phyloP scores from a whole-genome alignment of 345 rosid species.

The Jatropha curcas region DNA sequence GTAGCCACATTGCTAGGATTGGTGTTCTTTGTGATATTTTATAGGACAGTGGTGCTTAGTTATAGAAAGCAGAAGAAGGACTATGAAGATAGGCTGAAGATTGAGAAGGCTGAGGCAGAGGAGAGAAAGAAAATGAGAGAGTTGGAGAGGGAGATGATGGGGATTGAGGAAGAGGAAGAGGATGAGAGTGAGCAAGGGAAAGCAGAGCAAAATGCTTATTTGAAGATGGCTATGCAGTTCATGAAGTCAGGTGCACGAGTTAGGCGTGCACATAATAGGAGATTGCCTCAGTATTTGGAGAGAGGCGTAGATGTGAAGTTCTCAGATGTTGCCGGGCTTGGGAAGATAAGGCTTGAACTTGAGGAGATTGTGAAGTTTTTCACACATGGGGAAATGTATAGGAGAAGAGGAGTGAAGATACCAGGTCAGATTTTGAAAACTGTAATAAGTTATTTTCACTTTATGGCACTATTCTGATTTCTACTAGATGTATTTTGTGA shows the following conservation, averaged over 20 bases:
- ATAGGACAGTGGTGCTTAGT: constrained; percentile 72
- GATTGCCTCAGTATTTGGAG: constrained; percentile 84
- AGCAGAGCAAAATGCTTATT: constrained; percentile 69
- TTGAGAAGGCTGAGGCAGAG: constrained; percentile 90
- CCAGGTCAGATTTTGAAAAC: constrained; percentile 58
- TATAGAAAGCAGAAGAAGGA: constrained; percentile 88
- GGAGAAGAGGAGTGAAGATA: constrained; percentile 89
- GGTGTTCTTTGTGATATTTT: constrained; percentile 76
- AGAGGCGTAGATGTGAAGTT: constrained; percentile 87
- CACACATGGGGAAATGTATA: constrained; percentile 93
- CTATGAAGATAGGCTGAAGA: constrained; percentile 88
- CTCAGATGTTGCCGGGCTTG: constrained; percentile 92
- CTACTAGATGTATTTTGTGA: neutral
- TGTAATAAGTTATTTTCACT: neutral
- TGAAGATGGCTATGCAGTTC: constrained; percentile 85
- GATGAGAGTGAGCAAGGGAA: constrained; percentile 60
- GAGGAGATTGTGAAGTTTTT: constrained; percentile 96
- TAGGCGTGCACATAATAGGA: constrained; percentile 60
- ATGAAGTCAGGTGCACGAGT: constrained; percentile 97
- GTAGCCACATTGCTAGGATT: constrained; percentile 68
- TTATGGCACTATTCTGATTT: neutral
- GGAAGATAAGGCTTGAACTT: constrained; percentile 89
- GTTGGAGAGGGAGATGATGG: constrained; percentile 81
- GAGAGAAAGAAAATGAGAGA: constrained; percentile 86
- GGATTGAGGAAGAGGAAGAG: constrained; percentile 47